phyloP scores from a whole-genome alignment of 2,329 filamentous ascomycete genomes.

The Aspergillus aculeatinus region DNA sequence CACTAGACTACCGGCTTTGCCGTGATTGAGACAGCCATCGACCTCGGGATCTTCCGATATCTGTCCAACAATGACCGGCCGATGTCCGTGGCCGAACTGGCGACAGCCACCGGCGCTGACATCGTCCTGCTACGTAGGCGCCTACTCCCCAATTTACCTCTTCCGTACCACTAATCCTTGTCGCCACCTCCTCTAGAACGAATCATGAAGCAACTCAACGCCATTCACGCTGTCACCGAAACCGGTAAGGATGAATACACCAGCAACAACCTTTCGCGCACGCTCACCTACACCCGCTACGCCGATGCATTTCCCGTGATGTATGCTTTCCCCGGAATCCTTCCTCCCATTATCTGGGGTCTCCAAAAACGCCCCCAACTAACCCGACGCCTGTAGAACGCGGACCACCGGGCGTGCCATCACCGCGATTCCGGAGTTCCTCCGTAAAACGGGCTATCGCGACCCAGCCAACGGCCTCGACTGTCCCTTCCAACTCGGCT shows the following conservation, averaged over 20 bases:
- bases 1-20: conserved; percentile 17
- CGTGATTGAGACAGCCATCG: conserved; percentile 23
- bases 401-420: conserved; percentile 19
- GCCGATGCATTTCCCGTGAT: conserved; percentile 27
- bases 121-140: conserved; percentile 3
- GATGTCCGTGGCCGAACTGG: conserved; percentile 22
- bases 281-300: conserved; percentile 26
- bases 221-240: conserved; percentile 38
- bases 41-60: conserved; percentile 24
- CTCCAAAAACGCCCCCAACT: no score
- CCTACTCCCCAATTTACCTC: no score
- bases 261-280: conserved; percentile 32
- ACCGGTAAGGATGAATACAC: conserved; percentile 33
- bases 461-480: conserved; percentile 24
- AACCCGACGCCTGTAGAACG: conserved; percentile 8
- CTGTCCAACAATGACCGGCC: conserved; percentile 23
- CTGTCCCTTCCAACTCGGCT: conserved; percentile 21
- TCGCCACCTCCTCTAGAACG: conserved; percentile 13
- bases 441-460: conserved; percentile 25
- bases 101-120: conserved; percentile 21
- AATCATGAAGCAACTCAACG: conserved; percentile 30
- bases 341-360: no score
- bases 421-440: conserved; percentile 21
- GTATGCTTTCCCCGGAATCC: conserved; percentile 15
- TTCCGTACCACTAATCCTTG: no score